phyloP scores from a whole-genome alignment of 345 rosid species.

The Eucalyptus leucophloia region DNA sequence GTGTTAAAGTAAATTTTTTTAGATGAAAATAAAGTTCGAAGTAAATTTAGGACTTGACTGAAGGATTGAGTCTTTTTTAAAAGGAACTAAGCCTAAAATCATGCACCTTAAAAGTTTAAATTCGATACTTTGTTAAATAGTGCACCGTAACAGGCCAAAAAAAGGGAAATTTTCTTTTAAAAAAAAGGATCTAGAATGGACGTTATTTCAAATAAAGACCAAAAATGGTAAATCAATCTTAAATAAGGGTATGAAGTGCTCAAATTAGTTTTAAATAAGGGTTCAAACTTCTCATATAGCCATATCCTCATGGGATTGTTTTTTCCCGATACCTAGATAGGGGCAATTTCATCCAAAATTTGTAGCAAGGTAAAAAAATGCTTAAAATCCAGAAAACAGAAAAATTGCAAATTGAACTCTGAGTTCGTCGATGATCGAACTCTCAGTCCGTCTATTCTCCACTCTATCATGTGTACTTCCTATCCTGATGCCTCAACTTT shows the following conservation, averaged over 20 bases:
- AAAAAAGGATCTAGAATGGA: accelerated
- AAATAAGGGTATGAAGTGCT: too few species aligned
- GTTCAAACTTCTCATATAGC: neutral
- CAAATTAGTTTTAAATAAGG: neutral
- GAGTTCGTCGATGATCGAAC: neutral
- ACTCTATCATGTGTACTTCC: neutral
- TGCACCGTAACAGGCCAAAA: too few species aligned
- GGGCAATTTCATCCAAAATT: neutral
- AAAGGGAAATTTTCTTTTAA: neutral
- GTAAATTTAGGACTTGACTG: too few species aligned
- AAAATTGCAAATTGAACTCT: neutral
- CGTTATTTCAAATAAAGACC: too few species aligned
- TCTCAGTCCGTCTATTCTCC: neutral
- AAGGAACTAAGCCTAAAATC: too few species aligned
- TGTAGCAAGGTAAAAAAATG: neutral
- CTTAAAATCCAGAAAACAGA: too few species aligned
- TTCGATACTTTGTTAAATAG: too few species aligned
- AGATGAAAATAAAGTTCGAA: too few species aligned
- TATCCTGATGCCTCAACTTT: neutral
- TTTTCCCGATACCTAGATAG: neutral
- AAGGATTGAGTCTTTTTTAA: too few species aligned
- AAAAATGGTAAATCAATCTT: too few species aligned
- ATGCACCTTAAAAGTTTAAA: too few species aligned
- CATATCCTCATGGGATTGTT: neutral
- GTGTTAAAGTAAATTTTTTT: too few species aligned